Conservation (phyloP, 805 yeast genomes). For the Wickerhamiella allomyrinae region DNA sequence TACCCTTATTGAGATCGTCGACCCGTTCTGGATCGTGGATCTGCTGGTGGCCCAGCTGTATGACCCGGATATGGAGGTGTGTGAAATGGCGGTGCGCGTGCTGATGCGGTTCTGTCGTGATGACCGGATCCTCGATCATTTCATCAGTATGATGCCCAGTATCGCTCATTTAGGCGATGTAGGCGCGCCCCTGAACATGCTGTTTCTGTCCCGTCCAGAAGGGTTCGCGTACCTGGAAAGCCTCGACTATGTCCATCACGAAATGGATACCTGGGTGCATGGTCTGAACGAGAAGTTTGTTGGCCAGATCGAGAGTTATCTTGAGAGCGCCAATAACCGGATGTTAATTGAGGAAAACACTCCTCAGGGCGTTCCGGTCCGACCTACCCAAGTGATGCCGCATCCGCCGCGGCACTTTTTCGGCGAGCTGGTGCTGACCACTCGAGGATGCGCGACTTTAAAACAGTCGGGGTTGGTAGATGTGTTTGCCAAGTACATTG, state of each 20-base stretch:
- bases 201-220: constrained; percentile 45
- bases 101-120: constrained; percentile 40
- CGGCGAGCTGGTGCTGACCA: constrained; percentile 65
- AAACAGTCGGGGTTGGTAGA: constrained; percentile 32
- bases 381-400: not conserved
- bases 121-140: constrained; percentile 32
- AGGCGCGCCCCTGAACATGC: constrained; percentile 44
- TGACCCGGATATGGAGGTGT: constrained; percentile 45
- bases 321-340: constrained; percentile 9
- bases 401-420: constrained; percentile 53
- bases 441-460: constrained; percentile 58
- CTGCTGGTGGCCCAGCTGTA: constrained; percentile 53
- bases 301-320: constrained; percentile 22
- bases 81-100: constrained; percentile 40
- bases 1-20: constrained; percentile 19
- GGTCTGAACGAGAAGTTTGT: constrained; percentile 24
- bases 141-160: constrained; percentile 43
- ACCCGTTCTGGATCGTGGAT: constrained; percentile 33
- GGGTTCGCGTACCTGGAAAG: constrained; percentile 58
- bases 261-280: constrained; percentile 54
- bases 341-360: not conserved
- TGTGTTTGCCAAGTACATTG: constrained; percentile 22
- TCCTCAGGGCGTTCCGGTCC: not conserved
- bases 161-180: constrained; percentile 38
- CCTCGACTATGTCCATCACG: constrained; percentile 45